A percentile compares a stretch with the other conserved stretches of the same genome.
Conservation (phyloP, 768 basidiomycete species). For the Tephrocybe sp. region DNA sequence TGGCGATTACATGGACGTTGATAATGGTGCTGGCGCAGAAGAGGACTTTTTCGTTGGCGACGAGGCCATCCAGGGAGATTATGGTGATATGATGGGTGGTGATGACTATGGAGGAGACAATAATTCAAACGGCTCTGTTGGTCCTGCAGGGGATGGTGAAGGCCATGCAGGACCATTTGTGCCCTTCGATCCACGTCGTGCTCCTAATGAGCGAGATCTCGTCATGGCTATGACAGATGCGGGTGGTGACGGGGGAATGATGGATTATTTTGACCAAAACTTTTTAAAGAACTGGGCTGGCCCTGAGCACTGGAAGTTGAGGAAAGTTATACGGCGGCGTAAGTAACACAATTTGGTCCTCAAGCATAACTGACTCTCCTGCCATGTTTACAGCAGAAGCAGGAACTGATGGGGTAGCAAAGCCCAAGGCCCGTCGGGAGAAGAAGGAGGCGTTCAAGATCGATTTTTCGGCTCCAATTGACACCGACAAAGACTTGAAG, state of each 20-base stretch:
- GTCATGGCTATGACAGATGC: constrained; percentile 82
- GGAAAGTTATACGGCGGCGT: constrained; percentile 80
- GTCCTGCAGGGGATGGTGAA: constrained; percentile 38
- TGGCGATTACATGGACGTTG: constrained; percentile 41
- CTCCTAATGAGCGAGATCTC: constrained; percentile 73
- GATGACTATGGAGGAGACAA: constrained; percentile 43
- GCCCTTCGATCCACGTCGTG: constrained; percentile 84
- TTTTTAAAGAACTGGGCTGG: constrained; percentile 97
- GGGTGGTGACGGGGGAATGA: constrained; percentile 51
- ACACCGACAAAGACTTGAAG: constrained; percentile 58
- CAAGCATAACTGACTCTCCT: background rate
- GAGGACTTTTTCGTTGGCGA: constrained; percentile 71
- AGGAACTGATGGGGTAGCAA: constrained; percentile 46
- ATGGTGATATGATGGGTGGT: constrained; percentile 21
- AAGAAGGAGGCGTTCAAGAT: constrained; percentile 83
- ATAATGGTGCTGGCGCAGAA: constrained; percentile 37
- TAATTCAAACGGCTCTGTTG: constrained; percentile 44
- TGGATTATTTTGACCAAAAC: constrained; percentile 89
- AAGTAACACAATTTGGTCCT: constrained; percentile 24
- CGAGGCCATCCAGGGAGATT: constrained; percentile 35
- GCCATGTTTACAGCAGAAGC: constrained; percentile 26
- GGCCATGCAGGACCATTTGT: constrained; percentile 50
- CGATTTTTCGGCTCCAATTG: constrained; percentile 64
- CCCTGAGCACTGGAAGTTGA: constrained; percentile 96
- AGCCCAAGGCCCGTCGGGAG: constrained; percentile 52